These are phyloP conservation scores for Neurospora cerealis DNA, from an alignment of 495 filamentous ascomycete species.

Conservation along the genomic window DNA sequence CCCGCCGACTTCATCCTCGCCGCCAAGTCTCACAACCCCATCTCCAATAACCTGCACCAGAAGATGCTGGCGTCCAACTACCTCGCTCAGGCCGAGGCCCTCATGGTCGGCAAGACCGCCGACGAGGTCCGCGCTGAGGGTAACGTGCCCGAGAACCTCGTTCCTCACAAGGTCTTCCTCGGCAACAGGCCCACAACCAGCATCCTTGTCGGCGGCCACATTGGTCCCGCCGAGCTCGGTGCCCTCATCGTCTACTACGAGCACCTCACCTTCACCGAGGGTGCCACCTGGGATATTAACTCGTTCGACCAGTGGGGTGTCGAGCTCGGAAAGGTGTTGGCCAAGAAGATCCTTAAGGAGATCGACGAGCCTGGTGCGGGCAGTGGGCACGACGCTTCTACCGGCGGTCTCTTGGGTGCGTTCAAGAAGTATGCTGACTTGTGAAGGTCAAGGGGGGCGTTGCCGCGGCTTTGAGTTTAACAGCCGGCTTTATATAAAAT, in stretches of 20 bases:
- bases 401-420: constrained; percentile 75
- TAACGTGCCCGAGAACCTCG: constrained; percentile 61
- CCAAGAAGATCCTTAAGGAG: constrained; percentile 78
- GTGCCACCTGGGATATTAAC: constrained; percentile 98
- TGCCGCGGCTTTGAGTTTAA: background rate
- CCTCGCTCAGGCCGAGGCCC: constrained; percentile 91
- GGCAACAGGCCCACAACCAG: constrained; percentile 95
- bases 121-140: constrained; percentile 86
- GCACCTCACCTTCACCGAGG: constrained; percentile 95
- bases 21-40: constrained; percentile 91
- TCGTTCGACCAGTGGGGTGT: constrained; percentile 99
- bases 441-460: background rate
- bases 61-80: constrained; percentile 99
- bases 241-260: constrained; percentile 98
- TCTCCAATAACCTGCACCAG: constrained; percentile 85
- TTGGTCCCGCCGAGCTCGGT: constrained; percentile 87
- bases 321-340: constrained; percentile 90
- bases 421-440: constrained; percentile 49
- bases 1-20: constrained; percentile 96
- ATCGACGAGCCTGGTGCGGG: constrained; percentile 64
- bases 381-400: constrained; percentile 70
- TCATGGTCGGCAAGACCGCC: constrained; percentile 96
- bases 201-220: constrained; percentile 79
- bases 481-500: background rate
- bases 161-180: constrained; percentile 98